These are phyloP conservation scores for Ostreobium quekettii DNA, from an alignment of 139 green algal species.

Conservation along the genomic window DNA sequence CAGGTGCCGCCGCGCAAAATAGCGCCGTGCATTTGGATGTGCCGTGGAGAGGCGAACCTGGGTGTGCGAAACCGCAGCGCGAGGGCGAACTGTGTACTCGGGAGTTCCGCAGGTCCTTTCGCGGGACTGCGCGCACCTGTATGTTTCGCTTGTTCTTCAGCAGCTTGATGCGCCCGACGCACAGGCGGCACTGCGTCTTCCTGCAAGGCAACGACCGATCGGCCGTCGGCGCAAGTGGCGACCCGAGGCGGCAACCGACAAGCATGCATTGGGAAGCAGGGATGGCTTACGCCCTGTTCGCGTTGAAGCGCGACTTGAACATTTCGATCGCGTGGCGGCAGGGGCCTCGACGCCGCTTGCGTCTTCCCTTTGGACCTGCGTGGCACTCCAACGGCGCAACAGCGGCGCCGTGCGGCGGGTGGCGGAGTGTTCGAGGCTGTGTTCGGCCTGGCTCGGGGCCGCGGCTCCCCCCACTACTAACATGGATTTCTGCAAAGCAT, in stretches of 20 bases:
- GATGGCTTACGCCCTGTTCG: conserved; percentile 23
- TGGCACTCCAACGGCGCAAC: no score
- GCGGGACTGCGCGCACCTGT: no score
- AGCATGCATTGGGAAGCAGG: not conserved
- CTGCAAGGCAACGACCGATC: conserved; percentile 20
- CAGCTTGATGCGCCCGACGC: conserved; percentile 59
- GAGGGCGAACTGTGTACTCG: not conserved
- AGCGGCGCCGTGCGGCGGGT: no score
- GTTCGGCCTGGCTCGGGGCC: no score
- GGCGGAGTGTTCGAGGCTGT: no score
- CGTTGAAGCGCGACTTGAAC: conserved; percentile 30
- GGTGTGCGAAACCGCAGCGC: not conserved
- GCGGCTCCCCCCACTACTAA: no score
- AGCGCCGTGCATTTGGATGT: not conserved
- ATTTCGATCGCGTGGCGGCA: no score
- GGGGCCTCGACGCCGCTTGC: no score
- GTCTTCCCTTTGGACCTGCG: no score
- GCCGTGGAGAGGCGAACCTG: not conserved
- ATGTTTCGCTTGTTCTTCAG: conserved; percentile 64
- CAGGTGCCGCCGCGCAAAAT: no score
- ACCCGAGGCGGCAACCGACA: not conserved
- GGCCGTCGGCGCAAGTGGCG: not conserved
- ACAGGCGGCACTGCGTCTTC: conserved; percentile 62
- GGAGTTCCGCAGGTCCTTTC: not conserved
- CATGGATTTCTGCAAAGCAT: no score